These are phyloP conservation scores for Vaucheria bursata DNA, from an alignment of 352 stramenopile genomes.

Conservation along the genomic window DNA sequence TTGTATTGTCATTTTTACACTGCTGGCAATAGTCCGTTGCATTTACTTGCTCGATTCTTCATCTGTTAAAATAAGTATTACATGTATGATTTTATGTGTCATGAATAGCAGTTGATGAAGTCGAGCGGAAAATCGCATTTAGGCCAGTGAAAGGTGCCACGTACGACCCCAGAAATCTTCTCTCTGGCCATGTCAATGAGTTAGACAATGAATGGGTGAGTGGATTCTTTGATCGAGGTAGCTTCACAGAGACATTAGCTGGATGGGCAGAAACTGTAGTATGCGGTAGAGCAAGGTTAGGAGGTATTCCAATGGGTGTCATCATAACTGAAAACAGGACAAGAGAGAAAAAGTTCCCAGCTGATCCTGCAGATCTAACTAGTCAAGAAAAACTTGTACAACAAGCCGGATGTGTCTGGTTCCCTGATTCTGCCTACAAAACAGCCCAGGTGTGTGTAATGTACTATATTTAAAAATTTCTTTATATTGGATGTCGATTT, in stretches of 20 bases:
- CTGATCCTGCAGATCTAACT: constrained; percentile 89
- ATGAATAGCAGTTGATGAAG: constrained; percentile 60
- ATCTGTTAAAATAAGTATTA: not conserved
- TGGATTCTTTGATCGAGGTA: constrained; percentile 38
- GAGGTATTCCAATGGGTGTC: constrained; percentile 95
- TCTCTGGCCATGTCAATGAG: constrained; percentile 20
- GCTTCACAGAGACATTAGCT: constrained; percentile 93
- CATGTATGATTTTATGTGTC: not conserved
- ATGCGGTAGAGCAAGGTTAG: constrained; percentile 88
- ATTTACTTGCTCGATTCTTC: not conserved
- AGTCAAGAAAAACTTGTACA: constrained; percentile 88
- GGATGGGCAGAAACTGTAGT: constrained; percentile 99
- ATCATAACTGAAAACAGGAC: constrained; percentile 97
- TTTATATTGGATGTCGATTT: not conserved
- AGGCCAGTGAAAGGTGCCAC: constrained; percentile 30
- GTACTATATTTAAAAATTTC: not conserved
- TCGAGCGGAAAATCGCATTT: constrained; percentile 59
- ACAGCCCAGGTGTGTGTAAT: constrained; percentile 72
- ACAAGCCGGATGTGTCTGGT: constrained; percentile 96
- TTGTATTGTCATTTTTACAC: constrained; percentile 58
- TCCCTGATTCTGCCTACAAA: constrained; percentile 99
- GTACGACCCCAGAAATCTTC: constrained; percentile 38
- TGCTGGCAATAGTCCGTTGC: not conserved
- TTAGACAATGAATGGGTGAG: constrained; percentile 36
- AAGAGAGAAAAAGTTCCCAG: constrained; percentile 88